Conservation (phyloP, 352 stramenopile species). For the Lagenidium giganteum region DNA sequence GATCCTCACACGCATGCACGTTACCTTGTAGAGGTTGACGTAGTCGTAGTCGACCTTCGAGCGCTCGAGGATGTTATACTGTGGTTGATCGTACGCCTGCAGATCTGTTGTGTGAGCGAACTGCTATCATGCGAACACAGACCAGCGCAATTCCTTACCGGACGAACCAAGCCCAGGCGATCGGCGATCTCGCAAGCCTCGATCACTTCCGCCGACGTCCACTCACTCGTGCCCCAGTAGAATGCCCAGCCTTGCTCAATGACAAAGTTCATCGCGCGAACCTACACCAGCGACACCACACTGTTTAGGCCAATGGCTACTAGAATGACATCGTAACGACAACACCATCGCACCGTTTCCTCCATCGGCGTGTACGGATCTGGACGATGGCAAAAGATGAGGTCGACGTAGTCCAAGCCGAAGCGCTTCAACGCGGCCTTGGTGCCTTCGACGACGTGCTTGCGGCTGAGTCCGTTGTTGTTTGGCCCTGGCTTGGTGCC, state of each 20-base stretch:
- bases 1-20: background rate
- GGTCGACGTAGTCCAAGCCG: constrained; percentile 49
- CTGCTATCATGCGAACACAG: background rate
- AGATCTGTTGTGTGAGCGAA: background rate
- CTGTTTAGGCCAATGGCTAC: too few relatives aligned
- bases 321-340: too few relatives aligned
- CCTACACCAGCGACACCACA: too few relatives aligned
- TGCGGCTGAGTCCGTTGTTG: constrained; percentile 33
- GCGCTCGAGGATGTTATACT: constrained; percentile 75
- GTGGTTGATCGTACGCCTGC: constrained; percentile 51
- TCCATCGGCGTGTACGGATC: constrained; percentile 62
- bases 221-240: constrained; percentile 77
- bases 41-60: constrained; percentile 70
- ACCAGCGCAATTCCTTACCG: constrained; percentile 9
- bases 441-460: constrained; percentile 57
- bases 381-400: constrained; percentile 66
- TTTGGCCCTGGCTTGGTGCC: constrained; percentile 32
- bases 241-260: constrained; percentile 58
- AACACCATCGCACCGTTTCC: constrained; percentile 66
- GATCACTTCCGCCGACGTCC: constrained; percentile 62
- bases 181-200: constrained; percentile 51
- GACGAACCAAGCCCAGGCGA: constrained; percentile 26
- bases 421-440: constrained; percentile 56
- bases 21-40: constrained; percentile 48
- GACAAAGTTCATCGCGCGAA: constrained; percentile 68